These are phyloP conservation scores for Forsythia viridissima DNA, from an alignment of 257 asterid species.

Conservation along the genomic window DNA sequence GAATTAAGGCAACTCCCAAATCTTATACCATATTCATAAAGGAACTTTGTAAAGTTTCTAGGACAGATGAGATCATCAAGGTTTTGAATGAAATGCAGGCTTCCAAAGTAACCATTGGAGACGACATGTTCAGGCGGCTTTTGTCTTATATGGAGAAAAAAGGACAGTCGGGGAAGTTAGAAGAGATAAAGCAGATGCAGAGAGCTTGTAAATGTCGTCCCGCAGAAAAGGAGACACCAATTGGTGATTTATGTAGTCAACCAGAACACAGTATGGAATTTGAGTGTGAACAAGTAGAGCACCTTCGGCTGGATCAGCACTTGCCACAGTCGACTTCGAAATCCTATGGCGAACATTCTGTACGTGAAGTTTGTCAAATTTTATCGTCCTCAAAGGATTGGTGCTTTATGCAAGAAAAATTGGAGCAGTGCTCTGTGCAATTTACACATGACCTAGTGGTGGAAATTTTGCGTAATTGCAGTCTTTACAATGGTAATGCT, in stretches of 20 bases:
- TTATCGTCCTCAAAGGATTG: slow-evolving; percentile 60
- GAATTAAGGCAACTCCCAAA: slow-evolving; percentile 51
- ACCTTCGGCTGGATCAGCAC: slow-evolving; percentile 15
- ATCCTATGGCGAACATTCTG: slow-evolving; percentile 24
- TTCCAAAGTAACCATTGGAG: slow-evolving; percentile 34
- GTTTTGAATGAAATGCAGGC: slow-evolving; percentile 58
- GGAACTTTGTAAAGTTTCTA: slow-evolving; percentile 68
- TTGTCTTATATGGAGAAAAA: slow-evolving; percentile 51
- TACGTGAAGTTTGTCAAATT: slow-evolving; percentile 42
- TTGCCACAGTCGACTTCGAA: slow-evolving; percentile 23
- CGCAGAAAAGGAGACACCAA: slow-evolving; percentile 18
- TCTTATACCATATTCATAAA: slow-evolving; percentile 51
- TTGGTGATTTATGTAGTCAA: slow-evolving; percentile 21
- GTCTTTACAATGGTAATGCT: slow-evolving; percentile 46
- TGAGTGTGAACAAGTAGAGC: slow-evolving; percentile 27
- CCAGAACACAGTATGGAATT: slow-evolving; percentile 21
- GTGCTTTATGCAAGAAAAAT: slow-evolving; percentile 53
- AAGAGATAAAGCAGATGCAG: slow-evolving; percentile 39
- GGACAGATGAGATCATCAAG: slow-evolving; percentile 54
- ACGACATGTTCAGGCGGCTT: slow-evolving; percentile 42
- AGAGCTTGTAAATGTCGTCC: slow-evolving; percentile 22
- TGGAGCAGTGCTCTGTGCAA: slow-evolving; percentile 47
- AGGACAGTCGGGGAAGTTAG: slow-evolving; percentile 46
- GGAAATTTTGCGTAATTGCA: slow-evolving; percentile 50
- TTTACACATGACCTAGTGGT: slow-evolving; percentile 58